Evolutionary conservation across 2,329 filamentous ascomycete genomes (phyloP), one percentile per base, ranked within the genome.

Genomic region (Sarocladium kiliense): DNA sequence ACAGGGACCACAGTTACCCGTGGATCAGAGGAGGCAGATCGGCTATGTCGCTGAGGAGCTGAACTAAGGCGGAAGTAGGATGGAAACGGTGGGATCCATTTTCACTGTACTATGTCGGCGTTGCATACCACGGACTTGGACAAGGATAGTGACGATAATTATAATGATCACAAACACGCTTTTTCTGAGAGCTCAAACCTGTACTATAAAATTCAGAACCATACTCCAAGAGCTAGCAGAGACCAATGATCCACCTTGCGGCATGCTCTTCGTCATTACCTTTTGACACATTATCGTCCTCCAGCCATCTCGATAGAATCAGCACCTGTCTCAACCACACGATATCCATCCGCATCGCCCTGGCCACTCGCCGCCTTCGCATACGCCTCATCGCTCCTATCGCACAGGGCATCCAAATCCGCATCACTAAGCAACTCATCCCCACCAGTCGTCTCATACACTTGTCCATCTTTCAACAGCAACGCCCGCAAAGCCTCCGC

Each of bases 331-430:
- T 93, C 91, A 12, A 97, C 88, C 53, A 91, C 86, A 65, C 82
- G 82, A 66, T 91, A 95, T 0, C 76, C 80, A 51, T 82, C 86
- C 1, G 85, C 85, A 62, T 86, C 80, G 5, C 91, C 90, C 50
- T 89, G 70, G 0, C 92, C 92, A 64, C 84, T 87, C 57, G 93
- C 91, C 1, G 92, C 92, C 55, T 82, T 79, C 37, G 81, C 81
- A 60, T 85, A 87, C 0, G 84, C 84, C 30, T 76, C 77, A 36
- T 86, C 82, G 55, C 77, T 82, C 50, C 91, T 77, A 71, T 97
- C 92, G 44, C 90, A 89, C 54, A 99, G 68, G 2, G 89, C 84
- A 2, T 86, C 80, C 25, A 99, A 64, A 64, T 97, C 94, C 25
- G 80, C 76, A 49, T 94, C 83, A 41, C 83, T 89, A 34, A 97